Conservation (phyloP, 1,284 basidiomycete species). For the Leccinum cinnamomeum region DNA sequence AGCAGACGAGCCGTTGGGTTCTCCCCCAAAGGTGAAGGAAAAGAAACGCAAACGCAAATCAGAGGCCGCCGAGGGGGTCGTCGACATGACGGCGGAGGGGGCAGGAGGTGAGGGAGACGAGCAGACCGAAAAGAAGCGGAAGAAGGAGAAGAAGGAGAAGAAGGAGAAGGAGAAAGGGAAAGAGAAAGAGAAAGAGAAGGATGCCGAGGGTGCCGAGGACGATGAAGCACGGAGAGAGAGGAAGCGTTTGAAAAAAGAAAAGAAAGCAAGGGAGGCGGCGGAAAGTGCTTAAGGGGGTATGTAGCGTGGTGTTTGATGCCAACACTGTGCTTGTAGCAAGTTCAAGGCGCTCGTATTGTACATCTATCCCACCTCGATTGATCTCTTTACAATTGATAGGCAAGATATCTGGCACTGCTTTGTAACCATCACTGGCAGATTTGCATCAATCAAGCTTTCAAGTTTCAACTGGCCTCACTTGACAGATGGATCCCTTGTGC, state of each 20-base stretch:
- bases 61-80: slow-evolving; percentile 48
- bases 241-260: slow-evolving; percentile 70
- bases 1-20: slow-evolving; percentile 39
- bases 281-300: slow-evolving; percentile 23
- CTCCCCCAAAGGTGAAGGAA: slow-evolving; percentile 55
- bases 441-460: slow-evolving; percentile 18
- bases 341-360: not conserved
- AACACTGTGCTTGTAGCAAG: not conserved
- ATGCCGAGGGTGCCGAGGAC: slow-evolving; percentile 46
- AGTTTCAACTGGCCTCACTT: not conserved
- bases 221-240: slow-evolving; percentile 62
- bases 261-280: slow-evolving; percentile 56
- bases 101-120: slow-evolving; percentile 41
- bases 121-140: slow-evolving; percentile 48
- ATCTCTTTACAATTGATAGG: slow-evolving; percentile 4
- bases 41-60: slow-evolving; percentile 78
- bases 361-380: slow-evolving; percentile 11
- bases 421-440: slow-evolving; percentile 7
- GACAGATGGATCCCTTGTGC: not conserved
- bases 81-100: slow-evolving; percentile 41
- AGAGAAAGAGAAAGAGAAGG: not conserved
- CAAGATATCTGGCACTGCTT: slow-evolving; percentile 11
- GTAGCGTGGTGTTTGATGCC: not conserved
- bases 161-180: not conserved
- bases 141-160: slow-evolving; percentile 39